A percentile compares a stretch with the other conserved stretches of the same genome.
These are phyloP conservation scores for Pisolithus sp. DNA, from an alignment of 768 basidiomycete species.

Conservation along the genomic window DNA sequence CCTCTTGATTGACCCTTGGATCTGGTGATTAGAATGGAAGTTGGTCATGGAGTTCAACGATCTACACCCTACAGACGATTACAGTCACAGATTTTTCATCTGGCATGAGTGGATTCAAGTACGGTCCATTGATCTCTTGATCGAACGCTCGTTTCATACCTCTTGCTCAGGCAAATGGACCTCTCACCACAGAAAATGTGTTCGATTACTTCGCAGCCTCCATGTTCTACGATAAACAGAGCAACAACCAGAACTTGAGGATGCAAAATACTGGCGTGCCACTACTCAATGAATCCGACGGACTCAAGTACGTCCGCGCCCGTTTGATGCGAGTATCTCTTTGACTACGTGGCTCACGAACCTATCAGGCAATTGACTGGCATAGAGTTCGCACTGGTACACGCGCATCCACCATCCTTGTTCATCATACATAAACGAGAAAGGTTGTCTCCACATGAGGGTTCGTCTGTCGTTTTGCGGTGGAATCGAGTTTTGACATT, in stretches of 20 bases:
- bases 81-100: constrained; percentile 78
- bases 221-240: constrained; percentile 93
- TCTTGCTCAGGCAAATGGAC: constrained; percentile 58
- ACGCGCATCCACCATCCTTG: constrained; percentile 70
- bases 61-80: constrained; percentile 76
- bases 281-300: constrained; percentile 74
- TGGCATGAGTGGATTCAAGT: constrained; percentile 91
- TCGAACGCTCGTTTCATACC: neutral
- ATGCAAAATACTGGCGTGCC: constrained; percentile 90
- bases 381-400: constrained; percentile 80
- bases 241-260: constrained; percentile 84
- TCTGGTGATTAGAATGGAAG: neutral
- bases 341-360: constrained; percentile 2
- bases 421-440: constrained; percentile 91
- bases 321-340: neutral
- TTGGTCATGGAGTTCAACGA: constrained; percentile 46
- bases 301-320: constrained; percentile 61
- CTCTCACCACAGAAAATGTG: constrained; percentile 68
- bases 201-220: constrained; percentile 88
- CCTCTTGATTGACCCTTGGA: neutral
- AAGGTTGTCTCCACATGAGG: constrained; percentile 75
- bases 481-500: constrained; percentile 1
- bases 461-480: constrained; percentile 35
- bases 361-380: constrained; percentile 72
- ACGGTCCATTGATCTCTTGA: constrained; percentile 2